These are phyloP conservation scores for Alternaria alternata DNA, from an alignment of 2,329 filamentous ascomycete genomes.

Conservation along the genomic window DNA sequence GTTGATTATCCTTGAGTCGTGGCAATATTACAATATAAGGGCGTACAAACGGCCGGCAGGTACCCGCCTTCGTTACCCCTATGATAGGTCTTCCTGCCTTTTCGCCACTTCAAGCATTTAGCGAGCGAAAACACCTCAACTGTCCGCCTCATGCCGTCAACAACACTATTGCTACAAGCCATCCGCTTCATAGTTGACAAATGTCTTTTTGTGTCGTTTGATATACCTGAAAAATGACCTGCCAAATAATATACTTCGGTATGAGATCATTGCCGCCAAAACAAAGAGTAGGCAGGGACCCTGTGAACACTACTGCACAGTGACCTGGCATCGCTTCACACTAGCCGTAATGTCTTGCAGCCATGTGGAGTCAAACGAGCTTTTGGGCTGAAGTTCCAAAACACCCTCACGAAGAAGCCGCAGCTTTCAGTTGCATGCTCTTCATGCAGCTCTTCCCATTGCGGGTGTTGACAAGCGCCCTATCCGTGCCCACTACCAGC, in stretches of 20 bases:
- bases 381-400: conserved; percentile 12
- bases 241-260: not conserved
- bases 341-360: conserved; percentile 18
- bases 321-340: conserved; percentile 22
- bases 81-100: conserved; percentile 20
- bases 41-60: conserved; percentile 21
- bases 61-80: conserved; percentile 26
- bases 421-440: conserved; percentile 3
- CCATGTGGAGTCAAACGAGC: conserved; percentile 13
- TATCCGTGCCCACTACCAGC: not conserved
- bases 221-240: not conserved
- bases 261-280: conserved; percentile 11
- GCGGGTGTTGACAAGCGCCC: conserved; percentile 1
- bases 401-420: conserved; percentile 9
- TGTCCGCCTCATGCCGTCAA: conserved; percentile 6
- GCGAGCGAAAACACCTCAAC: conserved; percentile 20
- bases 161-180: not conserved
- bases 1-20: not conserved
- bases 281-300: conserved; percentile 12
- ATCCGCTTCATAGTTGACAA: conserved; percentile 11
- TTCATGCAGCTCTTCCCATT: conserved; percentile 10
- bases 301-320: conserved; percentile 20
- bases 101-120: conserved; percentile 8
- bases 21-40: not conserved
- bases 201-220: not conserved